Conservation (phyloP, 305 asterid genomes). For the Rubia balearica region DNA sequence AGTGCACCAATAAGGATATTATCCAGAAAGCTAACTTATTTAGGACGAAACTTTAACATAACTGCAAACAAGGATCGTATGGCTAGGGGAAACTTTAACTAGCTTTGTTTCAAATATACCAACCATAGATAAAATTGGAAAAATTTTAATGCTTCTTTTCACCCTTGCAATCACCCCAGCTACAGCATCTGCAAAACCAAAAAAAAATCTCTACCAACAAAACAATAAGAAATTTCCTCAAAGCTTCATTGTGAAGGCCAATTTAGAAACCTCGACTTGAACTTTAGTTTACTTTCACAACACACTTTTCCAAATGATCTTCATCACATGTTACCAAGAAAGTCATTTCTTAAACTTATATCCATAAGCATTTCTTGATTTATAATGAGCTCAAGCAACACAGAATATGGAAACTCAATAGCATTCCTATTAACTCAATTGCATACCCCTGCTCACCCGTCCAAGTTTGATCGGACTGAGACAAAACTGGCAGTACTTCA, state of each 20-base stretch:
- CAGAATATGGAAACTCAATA: not conserved
- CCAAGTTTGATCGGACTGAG: slow-evolving; percentile 74
- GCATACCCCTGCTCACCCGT: slow-evolving; percentile 54
- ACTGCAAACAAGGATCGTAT: no score
- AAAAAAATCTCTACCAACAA: no score
- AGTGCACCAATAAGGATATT: not conserved
- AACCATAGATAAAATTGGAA: not conserved
- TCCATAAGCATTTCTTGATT: not conserved
- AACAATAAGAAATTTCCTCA: not conserved
- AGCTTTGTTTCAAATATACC: no score
- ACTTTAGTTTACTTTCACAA: not conserved
- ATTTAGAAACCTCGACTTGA: not conserved
- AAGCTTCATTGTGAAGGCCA: not conserved
- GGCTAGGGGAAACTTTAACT: no score
- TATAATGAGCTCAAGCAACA: slow-evolving; percentile 6
- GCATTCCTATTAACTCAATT: no score
- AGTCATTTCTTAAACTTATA: not conserved
- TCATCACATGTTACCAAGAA: slow-evolving; percentile 9
- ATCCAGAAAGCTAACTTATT: no score
- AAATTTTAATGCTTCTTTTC: no score
- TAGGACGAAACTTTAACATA: no score
- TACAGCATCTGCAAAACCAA: no score
- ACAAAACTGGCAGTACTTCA: slow-evolving; percentile 64
- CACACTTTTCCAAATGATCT: not conserved
- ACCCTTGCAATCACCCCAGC: no score